Evolutionary conservation across 768 basidiomycete genomes (phyloP), one percentile per base, ranked within the genome.

Genomic region (Lentinula detonsa): DNA sequence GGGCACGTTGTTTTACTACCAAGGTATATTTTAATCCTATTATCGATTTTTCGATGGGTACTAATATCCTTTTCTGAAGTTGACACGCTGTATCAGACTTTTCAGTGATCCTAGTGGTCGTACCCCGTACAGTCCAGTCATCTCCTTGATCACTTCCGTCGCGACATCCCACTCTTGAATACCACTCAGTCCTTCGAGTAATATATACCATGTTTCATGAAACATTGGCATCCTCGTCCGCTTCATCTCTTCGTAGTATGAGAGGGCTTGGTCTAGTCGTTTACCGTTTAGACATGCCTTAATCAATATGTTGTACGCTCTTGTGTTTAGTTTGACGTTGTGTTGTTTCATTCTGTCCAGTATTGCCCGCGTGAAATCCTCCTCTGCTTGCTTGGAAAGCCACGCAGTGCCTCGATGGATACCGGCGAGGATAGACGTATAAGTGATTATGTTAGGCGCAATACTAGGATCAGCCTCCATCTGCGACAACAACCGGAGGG

Each of bases 291-390:
- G 72, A 62, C 83, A 84, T 8, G 87, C 84, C 59, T 80, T 80
- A 65, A 98, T 79, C 60, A 97, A 76, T 64, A 88, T 82, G 70
- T 96, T 88, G 74, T 91, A 95, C 5, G 85, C 84, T 53, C 84
- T 79, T 39, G 85, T 76, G 64, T 82, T 86, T 52, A 88, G 75
- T 28, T 72, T 70, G 61, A 92, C 71, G 0, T 78, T 78, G 16
- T 79, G 76, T 23, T 68, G 75, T 67, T 76, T 78, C 87, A 93
- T 92, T 65, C 80, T 77, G 56, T 71, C 71, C 49, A 84, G 71
- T 61, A 93, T 79, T 35, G 80, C 75, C 23, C 71, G 70, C 61
- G 75, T 78, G 66, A 79, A 81, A 62, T 80, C 75, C 54, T 81
- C 75, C 15, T 78, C 76, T 45, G 78, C 72, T 33, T 73, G 65